Base-by-base conservation (phyloP, 1,284 basidiomycete species). In the Naganishia albida region DNA sequence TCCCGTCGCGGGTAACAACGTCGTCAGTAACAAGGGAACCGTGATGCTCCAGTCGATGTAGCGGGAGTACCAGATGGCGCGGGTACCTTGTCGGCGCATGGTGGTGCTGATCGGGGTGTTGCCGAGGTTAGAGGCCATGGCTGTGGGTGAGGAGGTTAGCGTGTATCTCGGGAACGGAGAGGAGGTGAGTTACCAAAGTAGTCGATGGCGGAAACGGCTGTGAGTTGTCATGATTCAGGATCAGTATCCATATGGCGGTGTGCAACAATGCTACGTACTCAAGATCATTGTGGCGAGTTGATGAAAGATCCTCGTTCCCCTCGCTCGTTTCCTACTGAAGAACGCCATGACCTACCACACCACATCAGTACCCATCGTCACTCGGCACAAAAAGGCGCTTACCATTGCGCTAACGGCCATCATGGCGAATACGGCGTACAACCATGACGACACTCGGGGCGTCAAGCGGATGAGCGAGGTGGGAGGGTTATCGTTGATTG, bases 31-130 rank as follows among this genome's bases (percentile, higher is more conserved):
- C 46, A 60, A 50, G 16, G 57, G 46, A 16, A 46, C 49, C 1
- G 57, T 60, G 48, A 60, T 60, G 16, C 25, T 60, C 57, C 57
- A 60, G 25, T 60, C 57, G 13, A 60, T 60, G 46, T 60, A 60
- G 18, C 57, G 57, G 20, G 57, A n/a, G 57, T 60, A 60, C 57
- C 57, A 60, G 38, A 60, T 40, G 8, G 57, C 57, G 12, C 57
- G 57, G n/a, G 57, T 60, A 13, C 46, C 57, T 50, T 60, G n/a
- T 39, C 23, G 57, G 20, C 57, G 57, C 57, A 60, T 60, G 20
- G 57, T 60, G 23, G 57, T 49, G 46, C 25, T 25, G 57, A 60
- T 26, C 7, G 57, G 20, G 20, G 46, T 50, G 46, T 49, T 50
- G 13, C 57, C 57, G 34, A 60, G 46, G 23, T 60, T 50, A 12